These are phyloP conservation scores for Hymenoscyphus occultus DNA, from an alignment of 2,329 filamentous ascomycete genomes.

Conservation along the genomic window DNA sequence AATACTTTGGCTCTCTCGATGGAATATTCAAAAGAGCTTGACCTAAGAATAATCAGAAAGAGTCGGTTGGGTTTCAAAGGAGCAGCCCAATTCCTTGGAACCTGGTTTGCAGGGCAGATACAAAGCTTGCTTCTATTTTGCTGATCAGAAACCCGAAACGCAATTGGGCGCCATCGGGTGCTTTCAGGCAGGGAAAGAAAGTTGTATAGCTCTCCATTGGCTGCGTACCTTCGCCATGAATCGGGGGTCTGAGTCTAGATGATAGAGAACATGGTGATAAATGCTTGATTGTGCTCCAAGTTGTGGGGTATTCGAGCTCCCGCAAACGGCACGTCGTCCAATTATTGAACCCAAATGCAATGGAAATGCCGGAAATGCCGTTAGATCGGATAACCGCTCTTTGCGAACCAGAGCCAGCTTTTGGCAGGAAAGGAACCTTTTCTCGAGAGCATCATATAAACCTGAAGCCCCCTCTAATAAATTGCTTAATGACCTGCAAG, in stretches of 20 bases:
- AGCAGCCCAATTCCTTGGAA: neutral
- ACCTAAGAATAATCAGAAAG: neutral
- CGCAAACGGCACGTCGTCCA: neutral
- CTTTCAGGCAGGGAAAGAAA: neutral
- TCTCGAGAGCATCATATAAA: neutral
- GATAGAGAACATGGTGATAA: neutral
- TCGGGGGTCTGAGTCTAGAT: neutral
- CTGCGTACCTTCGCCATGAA: neutral
- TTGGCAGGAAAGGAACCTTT: neutral
- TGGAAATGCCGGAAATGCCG: neutral
- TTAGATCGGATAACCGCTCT: neutral
- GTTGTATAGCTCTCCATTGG: neutral
- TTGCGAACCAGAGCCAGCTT: neutral
- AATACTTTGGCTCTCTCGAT: neutral
- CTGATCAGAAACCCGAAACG: neutral
- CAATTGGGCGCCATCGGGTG: neutral
- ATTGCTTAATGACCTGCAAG: neutral
- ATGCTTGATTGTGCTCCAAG: neutral
- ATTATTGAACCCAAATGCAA: neutral
- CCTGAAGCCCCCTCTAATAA: neutral
- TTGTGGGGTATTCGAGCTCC: neutral
- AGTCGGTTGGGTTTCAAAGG: neutral
- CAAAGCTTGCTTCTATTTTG: neutral
- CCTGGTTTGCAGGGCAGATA: neutral
- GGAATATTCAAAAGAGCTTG: neutral